Base-by-base conservation (phyloP, 106 monocot species). In the Vanilla planifolia region DNA sequence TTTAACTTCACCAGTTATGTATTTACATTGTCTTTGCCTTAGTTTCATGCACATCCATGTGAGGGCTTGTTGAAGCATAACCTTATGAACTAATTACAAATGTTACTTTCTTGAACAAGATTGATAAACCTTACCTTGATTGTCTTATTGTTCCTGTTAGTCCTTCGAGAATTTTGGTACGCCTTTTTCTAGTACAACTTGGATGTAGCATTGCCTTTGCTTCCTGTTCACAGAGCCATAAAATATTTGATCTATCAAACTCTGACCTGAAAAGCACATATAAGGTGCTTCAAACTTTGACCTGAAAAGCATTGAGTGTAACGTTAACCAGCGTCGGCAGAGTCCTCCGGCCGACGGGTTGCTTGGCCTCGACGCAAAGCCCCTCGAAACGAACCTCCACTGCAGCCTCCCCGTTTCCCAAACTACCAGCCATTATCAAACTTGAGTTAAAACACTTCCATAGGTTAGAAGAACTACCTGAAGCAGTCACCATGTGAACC, bases 251-350 rank as follows among this genome's bases (percentile, higher is more conserved):
- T n/a, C n/a, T n/a, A n/a, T n/a, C n/a, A n/a, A n/a, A n/a, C n/a
- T n/a, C n/a, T n/a, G n/a, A n/a, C n/a, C n/a, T n/a, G n/a, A n/a
- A n/a, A n/a, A n/a, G n/a, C n/a, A n/a, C n/a, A n/a, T n/a, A n/a
- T n/a, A n/a, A n/a, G n/a, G n/a, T n/a, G n/a, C n/a, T n/a, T n/a
- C n/a, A n/a, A n/a, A n/a, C n/a, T n/a, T n/a, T n/a, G n/a, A 53
- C 53, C 53, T 53, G 53, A 13, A 53, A 22, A 30, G 28, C 2
- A 32, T 53, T 53, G 53, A 53, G 29, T 15, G 29, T 30, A 6
- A 53, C 53, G n/a, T 53, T 53, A 5, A 53, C 3, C 15, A 53
- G 53, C 29, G 53, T 53, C 30, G 53, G 53, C 1, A 30, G 53
- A 53, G 53, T 32, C 53, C 53, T 53, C 27, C 15, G 30, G 3